Evolutionary conservation across 225 moss, liverwort and hornwort species (phyloP).

Genomic region (Physcomitrium patens): DNA sequence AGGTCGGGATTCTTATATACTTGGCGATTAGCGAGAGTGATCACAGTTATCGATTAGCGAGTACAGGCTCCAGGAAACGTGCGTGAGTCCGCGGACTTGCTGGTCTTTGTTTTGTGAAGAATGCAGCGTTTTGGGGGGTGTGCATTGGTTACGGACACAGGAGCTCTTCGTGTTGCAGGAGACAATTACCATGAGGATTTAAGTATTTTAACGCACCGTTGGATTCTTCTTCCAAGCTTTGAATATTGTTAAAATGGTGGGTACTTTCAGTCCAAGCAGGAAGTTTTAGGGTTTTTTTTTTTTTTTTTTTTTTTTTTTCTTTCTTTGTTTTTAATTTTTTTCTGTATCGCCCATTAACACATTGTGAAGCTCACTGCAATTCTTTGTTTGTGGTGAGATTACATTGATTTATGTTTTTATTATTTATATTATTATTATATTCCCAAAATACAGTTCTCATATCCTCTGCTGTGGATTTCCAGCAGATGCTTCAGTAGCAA

Average conservation of each 20-base stretch:
- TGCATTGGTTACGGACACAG: too few species aligned
- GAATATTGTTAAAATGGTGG: background rate
- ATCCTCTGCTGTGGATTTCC: background rate
- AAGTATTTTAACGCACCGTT: background rate
- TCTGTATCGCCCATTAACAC: background rate
- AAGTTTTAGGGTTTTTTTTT: background rate
- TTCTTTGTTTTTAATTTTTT: background rate
- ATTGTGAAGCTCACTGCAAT: background rate
- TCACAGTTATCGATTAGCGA: background rate
- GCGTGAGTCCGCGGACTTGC: too few species aligned
- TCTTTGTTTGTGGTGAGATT: background rate
- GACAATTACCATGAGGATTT: background rate
- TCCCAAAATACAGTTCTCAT: background rate
- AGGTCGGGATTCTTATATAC: background rate
- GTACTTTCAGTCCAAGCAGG: background rate
- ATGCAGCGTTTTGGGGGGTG: too few species aligned
- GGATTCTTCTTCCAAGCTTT: background rate
- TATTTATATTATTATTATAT: too few species aligned
- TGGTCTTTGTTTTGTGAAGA: too few species aligned
- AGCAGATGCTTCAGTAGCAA: background rate
- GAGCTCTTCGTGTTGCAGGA: constrained; percentile 4
- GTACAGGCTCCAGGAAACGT: too few species aligned
- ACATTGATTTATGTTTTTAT: too few species aligned
- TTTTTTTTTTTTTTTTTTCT: background rate
- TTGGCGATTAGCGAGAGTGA: background rate